Percentiles rank a stretch among this genome's conserved stretches.
phyloP scores from a whole-genome alignment of 1,284 basidiomycete genomes.

The Bjerkandera adusta region DNA sequence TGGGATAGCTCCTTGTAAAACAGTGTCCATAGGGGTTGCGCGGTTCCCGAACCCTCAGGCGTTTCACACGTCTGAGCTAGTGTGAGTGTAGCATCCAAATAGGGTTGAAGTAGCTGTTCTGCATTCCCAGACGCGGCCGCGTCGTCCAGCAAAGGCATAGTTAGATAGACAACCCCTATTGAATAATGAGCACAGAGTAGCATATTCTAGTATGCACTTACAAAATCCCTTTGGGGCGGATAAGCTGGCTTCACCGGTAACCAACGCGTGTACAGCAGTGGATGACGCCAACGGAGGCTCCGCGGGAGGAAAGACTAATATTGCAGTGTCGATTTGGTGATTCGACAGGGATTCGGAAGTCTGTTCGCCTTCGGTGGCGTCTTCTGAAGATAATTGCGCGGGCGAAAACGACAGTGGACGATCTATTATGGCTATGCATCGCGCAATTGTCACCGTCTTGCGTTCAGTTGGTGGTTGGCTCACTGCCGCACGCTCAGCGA shows the following conservation, averaged over 20 bases:
- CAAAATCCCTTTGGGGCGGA: conserved; percentile 84
- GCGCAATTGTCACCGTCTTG: conserved; percentile 40
- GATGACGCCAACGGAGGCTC: conserved; percentile 47
- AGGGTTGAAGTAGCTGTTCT: conserved; percentile 55
- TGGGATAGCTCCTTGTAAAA: conserved; percentile 48
- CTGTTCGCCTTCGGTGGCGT: conserved; percentile 13
- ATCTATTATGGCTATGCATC: conserved; percentile 71
- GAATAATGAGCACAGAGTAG: conserved; percentile 5
- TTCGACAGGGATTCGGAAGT: conserved; percentile 22
- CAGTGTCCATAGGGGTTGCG: conserved; percentile 47
- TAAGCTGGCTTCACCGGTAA: conserved; percentile 84
- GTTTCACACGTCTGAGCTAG: conserved; percentile 27
- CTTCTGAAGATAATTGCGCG: conserved; percentile 5
- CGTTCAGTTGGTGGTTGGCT: conserved; percentile 3
- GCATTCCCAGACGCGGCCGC: conserved; percentile 30
- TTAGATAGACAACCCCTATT: conserved; percentile 62
- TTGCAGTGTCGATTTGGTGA: conserved; percentile 58
- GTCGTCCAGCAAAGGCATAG: conserved; percentile 40
- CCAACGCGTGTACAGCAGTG: conserved; percentile 63
- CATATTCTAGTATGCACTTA: conserved; percentile 36
- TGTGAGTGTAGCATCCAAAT: conserved; percentile 49
- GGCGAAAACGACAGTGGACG: conserved; percentile 38
- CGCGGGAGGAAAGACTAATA: conserved; percentile 83
- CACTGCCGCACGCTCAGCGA: conserved; percentile 9
- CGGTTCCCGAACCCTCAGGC: conserved; percentile 10